Evolutionary conservation across 2,329 filamentous ascomycete species (phyloP).

Genomic region (Lachnellula arida): DNA sequence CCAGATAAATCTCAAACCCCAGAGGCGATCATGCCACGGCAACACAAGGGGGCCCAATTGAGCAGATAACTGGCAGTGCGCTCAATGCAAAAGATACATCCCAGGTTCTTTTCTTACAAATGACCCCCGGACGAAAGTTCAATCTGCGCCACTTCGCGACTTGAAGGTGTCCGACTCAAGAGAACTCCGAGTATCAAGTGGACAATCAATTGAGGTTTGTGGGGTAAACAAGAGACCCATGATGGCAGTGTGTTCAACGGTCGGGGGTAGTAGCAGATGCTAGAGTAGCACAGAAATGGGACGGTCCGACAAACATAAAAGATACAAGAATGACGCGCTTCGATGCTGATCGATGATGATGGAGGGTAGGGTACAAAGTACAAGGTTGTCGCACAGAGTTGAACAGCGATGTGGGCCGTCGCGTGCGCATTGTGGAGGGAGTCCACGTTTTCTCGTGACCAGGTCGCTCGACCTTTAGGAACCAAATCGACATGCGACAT

Average conservation of each 20-base stretch:
- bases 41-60: slow-evolving; percentile 15
- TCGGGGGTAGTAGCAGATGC: slow-evolving; percentile 17
- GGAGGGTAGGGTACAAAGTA: slow-evolving; percentile 12
- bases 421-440: slow-evolving; percentile 14
- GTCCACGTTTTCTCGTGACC: slow-evolving; percentile 21
- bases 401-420: slow-evolving; percentile 16
- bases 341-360: slow-evolving; percentile 10
- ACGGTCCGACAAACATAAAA: slow-evolving; percentile 13
- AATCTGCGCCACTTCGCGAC: not conserved
- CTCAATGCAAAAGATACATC: slow-evolving; percentile 17
- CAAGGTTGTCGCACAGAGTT: slow-evolving; percentile 17
- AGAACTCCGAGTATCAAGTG: slow-evolving; percentile 17
- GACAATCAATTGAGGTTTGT: slow-evolving; percentile 8
- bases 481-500: not conserved
- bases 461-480: slow-evolving; percentile 9
- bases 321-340: slow-evolving; percentile 5
- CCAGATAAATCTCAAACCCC: slow-evolving; percentile 12
- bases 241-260: slow-evolving; percentile 8
- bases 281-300: slow-evolving; percentile 18
- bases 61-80: slow-evolving; percentile 14
- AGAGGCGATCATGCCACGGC: slow-evolving; percentile 18
- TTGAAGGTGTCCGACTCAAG: slow-evolving; percentile 1
- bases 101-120: slow-evolving; percentile 12
- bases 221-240: not conserved
- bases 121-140: slow-evolving; percentile 1